Percentiles rank a stretch among this genome's conserved stretches.
Conservation (phyloP, 2,329 filamentous ascomycete species). For the Cytospora schulzeri region DNA sequence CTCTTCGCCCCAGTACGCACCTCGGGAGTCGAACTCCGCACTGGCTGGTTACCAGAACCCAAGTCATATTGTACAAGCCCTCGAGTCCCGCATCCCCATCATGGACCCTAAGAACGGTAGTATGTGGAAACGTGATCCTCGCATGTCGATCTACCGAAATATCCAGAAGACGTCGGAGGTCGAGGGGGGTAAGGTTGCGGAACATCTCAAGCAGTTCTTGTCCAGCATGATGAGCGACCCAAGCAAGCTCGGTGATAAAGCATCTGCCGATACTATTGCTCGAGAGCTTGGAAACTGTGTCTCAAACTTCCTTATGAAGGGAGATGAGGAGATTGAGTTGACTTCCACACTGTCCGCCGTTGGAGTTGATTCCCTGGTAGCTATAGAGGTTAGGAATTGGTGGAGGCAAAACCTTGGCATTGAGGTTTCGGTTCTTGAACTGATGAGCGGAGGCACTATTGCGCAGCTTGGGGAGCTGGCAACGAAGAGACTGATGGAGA, state of each 20-base stretch:
- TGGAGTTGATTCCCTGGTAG: constrained; percentile 25
- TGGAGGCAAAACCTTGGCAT: background rate
- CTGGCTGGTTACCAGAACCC: background rate
- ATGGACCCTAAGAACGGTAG: constrained; percentile 14
- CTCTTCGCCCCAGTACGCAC: background rate
- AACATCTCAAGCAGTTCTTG: no score
- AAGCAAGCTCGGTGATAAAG: no score
- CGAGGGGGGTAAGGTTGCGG: no score
- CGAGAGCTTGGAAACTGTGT: background rate
- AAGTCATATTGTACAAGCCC: background rate
- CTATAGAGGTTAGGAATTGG: constrained; percentile 28
- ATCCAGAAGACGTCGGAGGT: no score
- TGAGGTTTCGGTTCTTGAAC: constrained; percentile 18
- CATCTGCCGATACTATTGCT: background rate
- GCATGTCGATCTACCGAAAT: constrained; percentile 21
- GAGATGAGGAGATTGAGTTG: background rate
- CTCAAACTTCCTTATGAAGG: background rate
- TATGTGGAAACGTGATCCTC: constrained; percentile 17
- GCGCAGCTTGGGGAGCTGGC: no score
- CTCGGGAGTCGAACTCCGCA: background rate
- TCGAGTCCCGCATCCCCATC: constrained; percentile 12
- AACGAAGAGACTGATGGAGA: no score
- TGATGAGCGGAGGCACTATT: background rate
- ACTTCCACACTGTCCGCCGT: constrained; percentile 14
- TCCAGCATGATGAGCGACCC: no score